Conservation (phyloP, 2,329 filamentous ascomycete species). For the Talaromyces sp. region DNA sequence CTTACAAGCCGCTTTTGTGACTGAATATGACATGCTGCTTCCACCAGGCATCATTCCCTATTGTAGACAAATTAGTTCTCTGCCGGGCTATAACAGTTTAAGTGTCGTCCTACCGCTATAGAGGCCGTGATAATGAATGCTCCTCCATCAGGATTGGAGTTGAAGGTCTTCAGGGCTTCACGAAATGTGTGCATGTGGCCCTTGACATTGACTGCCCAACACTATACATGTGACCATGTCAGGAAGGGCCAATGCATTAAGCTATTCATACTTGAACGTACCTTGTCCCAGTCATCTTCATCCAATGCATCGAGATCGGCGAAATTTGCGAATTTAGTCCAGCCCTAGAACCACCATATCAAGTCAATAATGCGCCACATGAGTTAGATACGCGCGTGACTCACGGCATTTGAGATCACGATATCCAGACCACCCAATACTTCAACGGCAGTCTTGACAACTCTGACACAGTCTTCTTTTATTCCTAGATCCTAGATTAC, state of each 20-base stretch:
- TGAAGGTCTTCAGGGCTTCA: slow-evolving; percentile 59
- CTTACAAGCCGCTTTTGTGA: slow-evolving; percentile 71
- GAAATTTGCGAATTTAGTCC: slow-evolving; percentile 61
- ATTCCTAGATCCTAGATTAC: slow-evolving; percentile 59
- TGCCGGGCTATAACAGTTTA: slow-evolving; percentile 3
- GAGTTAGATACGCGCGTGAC: slow-evolving; percentile 22
- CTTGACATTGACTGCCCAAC: slow-evolving; percentile 64
- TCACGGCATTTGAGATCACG: slow-evolving; percentile 70
- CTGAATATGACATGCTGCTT: slow-evolving; percentile 68
- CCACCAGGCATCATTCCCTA: slow-evolving; percentile 53
- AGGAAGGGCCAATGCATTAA: background rate
- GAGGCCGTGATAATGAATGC: slow-evolving; percentile 64
- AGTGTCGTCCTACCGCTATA: slow-evolving; percentile 50
- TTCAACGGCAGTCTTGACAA: slow-evolving; percentile 60
- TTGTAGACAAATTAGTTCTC: background rate
- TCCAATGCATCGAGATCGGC: slow-evolving; percentile 57
- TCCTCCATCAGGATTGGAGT: slow-evolving; percentile 62
- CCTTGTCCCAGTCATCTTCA: slow-evolving; percentile 64
- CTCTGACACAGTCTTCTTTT: slow-evolving; percentile 57
- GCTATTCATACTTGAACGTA: slow-evolving; percentile 33
- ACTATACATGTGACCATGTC: slow-evolving; percentile 38
- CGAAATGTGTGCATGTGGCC: slow-evolving; percentile 55
- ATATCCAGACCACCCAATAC: slow-evolving; percentile 71
- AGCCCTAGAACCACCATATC: slow-evolving; percentile 48
- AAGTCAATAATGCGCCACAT: background rate